Evolutionary conservation across 2,329 filamentous ascomycete species (phyloP), one percentile per base, ranked within the genome.

Genomic region (Corinectria fuckeliana): DNA sequence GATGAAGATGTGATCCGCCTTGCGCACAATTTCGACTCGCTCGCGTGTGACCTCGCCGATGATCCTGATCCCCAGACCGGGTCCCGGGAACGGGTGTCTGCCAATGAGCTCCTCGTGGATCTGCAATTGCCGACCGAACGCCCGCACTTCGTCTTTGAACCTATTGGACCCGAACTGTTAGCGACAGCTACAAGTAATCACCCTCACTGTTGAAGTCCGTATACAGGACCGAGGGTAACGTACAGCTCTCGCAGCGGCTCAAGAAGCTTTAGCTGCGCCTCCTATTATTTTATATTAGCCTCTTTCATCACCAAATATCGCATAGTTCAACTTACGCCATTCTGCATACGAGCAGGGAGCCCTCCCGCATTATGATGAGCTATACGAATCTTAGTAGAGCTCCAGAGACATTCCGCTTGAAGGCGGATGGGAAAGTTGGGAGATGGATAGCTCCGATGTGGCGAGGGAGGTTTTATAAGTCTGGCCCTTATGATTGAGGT

Each of bases 1-100:
- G 66, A 94, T 92, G 78, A 91, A 93, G 71, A 94, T 93, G 71
- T 86, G 72, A 70, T 93, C 91, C 1, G 91, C 91, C 72, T 90
- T 81, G 14, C 91, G 80, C 2, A 87, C 91, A 63, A 96, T 95
- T 54, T 87, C 86, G 13, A 97, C 89, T 38, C 90, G 85, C 71
- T 92, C 89, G 3, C 82, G 83, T 3, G 91, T 95, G 20, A 96
- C 88, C 69, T 94, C 92, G 36, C 92, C 92, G 1, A 96, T 80
- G 61, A 96, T 88, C 56, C 91, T 84, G 66, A 93, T 90, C n/a
- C 85, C 92, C 60, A 96, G 86, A 50, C 78, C 84, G 0, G 81
- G 89, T 36, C 91, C 90, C 0, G 89, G 89, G 82, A 92, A 93
- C 21, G 90, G 90, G 71, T 93, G 91, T 28, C 91, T 50, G 10